These are phyloP conservation scores for Pittosporum tobira DNA, from an alignment of 129 eudicot genomes.

Conservation along the genomic window DNA sequence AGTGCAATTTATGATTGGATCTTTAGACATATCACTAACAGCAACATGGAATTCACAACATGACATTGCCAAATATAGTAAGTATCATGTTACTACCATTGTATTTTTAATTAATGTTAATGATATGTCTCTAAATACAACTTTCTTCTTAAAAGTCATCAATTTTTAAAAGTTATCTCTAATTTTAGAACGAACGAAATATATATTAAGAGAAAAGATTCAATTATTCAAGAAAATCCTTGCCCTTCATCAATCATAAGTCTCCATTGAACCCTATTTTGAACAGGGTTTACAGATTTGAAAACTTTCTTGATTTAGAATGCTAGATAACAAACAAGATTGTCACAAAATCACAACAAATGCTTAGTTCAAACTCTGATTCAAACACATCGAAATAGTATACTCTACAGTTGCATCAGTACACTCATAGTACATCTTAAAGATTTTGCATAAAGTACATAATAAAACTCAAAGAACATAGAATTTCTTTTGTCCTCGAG, in stretches of 20 bases:
- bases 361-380: slow-evolving; percentile 1
- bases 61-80: too few species aligned
- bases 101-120: too few species aligned
- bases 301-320: too few species aligned
- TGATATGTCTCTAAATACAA: too few species aligned
- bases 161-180: too few species aligned
- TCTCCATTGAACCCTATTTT: background rate
- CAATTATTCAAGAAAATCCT: background rate
- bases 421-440: background rate
- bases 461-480: slow-evolving; percentile 11
- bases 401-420: slow-evolving; percentile 17
- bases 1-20: too few species aligned
- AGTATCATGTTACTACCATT: too few species aligned
- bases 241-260: background rate
- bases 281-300: background rate
- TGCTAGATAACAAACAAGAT: background rate
- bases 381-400: background rate
- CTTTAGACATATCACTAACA: too few species aligned
- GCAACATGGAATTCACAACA: too few species aligned
- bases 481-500: background rate
- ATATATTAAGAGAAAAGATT: too few species aligned
- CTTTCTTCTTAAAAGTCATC: too few species aligned
- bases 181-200: too few species aligned
- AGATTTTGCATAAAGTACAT: slow-evolving; percentile 7
- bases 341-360: slow-evolving; percentile 1